Conservation (phyloP, 2,329 filamentous ascomycete genomes). For the Aspergillus unguis region DNA sequence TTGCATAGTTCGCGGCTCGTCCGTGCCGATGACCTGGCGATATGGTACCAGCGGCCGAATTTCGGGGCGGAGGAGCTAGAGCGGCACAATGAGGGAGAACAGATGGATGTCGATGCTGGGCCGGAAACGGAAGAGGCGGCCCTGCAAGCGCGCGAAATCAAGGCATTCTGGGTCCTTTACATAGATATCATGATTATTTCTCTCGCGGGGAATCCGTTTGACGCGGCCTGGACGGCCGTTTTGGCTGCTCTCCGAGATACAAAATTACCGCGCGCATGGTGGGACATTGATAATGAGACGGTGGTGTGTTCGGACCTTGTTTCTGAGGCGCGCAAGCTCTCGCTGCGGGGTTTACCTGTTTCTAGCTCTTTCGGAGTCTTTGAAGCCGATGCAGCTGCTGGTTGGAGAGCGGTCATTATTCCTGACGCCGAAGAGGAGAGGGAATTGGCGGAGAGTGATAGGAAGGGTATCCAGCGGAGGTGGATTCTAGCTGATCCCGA, state of each 20-base stretch:
- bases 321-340: conserved; percentile 54
- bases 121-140: conserved; percentile 23
- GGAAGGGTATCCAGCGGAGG: conserved; percentile 32
- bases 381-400: conserved; percentile 51
- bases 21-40: conserved; percentile 64
- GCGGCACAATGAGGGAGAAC: conserved; percentile 42
- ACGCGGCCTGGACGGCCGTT: conserved; percentile 82
- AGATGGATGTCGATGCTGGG: conserved; percentile 48
- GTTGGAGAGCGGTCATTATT: conserved; percentile 38
- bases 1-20: conserved; percentile 70
- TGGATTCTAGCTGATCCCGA: conserved; percentile 90
- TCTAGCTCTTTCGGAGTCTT: conserved; percentile 78
- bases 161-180: conserved; percentile 92
- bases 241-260: conserved; percentile 78
- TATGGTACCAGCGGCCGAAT: conserved; percentile 60
- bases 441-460: conserved; percentile 45
- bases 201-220: conserved; percentile 86
- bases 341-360: conserved; percentile 65
- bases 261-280: conserved; percentile 72
- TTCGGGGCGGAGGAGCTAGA: conserved; percentile 30
- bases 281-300: conserved; percentile 76
- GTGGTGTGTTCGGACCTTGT: conserved; percentile 69
- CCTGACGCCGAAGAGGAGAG: conserved; percentile 31
- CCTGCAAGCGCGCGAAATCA: conserved; percentile 51
- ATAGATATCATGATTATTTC: conserved; percentile 94